Evolutionary conservation across 73 alveolate genomes (phyloP), one percentile per base, ranked within the genome.

Genomic region (Paramecium tetraurelia): DNA sequence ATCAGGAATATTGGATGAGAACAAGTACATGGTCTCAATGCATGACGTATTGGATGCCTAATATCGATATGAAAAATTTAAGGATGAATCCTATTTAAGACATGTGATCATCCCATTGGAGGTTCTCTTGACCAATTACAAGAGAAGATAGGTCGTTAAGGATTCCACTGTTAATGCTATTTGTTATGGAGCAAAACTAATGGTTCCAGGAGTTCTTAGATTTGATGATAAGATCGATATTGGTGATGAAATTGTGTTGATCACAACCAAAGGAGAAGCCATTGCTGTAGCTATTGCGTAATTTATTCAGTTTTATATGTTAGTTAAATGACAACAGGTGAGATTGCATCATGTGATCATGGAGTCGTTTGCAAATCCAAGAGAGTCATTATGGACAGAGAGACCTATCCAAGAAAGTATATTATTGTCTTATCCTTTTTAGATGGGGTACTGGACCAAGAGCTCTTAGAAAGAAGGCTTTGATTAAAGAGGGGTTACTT

Each of bases 241-340:
- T 72, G 99, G 99, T 29, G 94, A 97, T 80, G 99, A 97, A 88
- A 96, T 99, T 43, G 99, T 99, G 58, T 89, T 99, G 69, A 99
- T 99, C 90, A 97, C 99, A 50, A 99, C 99, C 77, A 99, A 99
- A 96, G 99, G 99, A 41, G 99, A 99, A 95, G 99, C 99, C 10
- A 93, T 98, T 48, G 98, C 98, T 38, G 89, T 96, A 72, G 99
- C 99, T 44, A 95, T 99, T 70, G 99, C 99, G 22, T 97, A 97
- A 63, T 14, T 63, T 12, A 53, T 53, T 27, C 8, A 63, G 31
- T 27, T 7, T 63, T 27, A 53, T 53, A 27, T 31, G 5, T 11
- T 63, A 63, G 84, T 63, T 12, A 63, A 94, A 99, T 99, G 99
- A 99, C 99, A 58, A 97, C 99, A 21, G 97, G 99, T 29, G 99